Percentiles rank a stretch among this genome's conserved stretches.
These are phyloP conservation scores for Talaromyces sp. DNA, from an alignment of 2,329 filamentous ascomycete genomes.

Conservation along the genomic window DNA sequence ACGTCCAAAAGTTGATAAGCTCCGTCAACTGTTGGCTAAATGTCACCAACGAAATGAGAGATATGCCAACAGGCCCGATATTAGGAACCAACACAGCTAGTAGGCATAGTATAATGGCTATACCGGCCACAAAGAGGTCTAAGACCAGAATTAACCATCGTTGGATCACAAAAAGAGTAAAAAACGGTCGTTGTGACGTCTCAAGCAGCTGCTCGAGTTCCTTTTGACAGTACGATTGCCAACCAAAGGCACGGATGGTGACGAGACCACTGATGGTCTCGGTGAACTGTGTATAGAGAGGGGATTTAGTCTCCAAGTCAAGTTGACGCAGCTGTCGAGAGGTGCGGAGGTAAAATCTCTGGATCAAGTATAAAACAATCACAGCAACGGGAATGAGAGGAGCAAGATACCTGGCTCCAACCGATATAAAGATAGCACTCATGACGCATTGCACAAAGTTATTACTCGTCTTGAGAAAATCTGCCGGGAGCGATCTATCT, in stretches of 20 bases:
- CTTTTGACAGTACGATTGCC: constrained; percentile 43
- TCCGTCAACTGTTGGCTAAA: constrained; percentile 52
- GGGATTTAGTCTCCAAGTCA: constrained; percentile 60
- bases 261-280: constrained; percentile 54
- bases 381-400: constrained; percentile 51
- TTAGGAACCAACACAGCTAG: constrained; percentile 44
- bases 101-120: constrained; percentile 33
- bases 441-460: constrained; percentile 5
- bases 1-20: constrained; percentile 54
- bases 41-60: constrained; percentile 51
- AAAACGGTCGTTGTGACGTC: constrained; percentile 54
- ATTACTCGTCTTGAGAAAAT: constrained; percentile 2
- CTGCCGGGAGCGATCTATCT: constrained; percentile 35
- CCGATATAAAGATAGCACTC: constrained; percentile 1
- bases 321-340: constrained; percentile 58
- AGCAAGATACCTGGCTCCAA: constrained; percentile 40
- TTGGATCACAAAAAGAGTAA: constrained; percentile 55
- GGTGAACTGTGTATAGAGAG: constrained; percentile 55
- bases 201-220: constrained; percentile 50
- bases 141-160: constrained; percentile 55
- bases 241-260: constrained; percentile 56
- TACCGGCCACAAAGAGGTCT: constrained; percentile 47
- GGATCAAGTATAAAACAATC: constrained; percentile 47
- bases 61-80: constrained; percentile 51
- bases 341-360: constrained; percentile 57